These are phyloP conservation scores for Pluteus cervinus DNA, from an alignment of 768 basidiomycete genomes.

Conservation along the genomic window DNA sequence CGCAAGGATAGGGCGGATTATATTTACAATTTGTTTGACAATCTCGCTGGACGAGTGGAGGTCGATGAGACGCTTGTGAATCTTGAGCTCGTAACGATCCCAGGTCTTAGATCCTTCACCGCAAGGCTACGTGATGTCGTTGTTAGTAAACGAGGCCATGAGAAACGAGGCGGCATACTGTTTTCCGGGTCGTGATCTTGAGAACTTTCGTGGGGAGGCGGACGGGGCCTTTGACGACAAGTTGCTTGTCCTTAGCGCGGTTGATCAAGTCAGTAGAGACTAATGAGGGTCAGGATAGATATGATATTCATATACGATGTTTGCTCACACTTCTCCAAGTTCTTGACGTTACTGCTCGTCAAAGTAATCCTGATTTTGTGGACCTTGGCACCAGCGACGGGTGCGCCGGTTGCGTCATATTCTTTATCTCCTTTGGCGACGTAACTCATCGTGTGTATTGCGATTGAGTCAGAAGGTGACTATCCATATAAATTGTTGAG, in stretches of 20 bases:
- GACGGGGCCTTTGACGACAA: slow-evolving; percentile 98
- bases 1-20: background rate
- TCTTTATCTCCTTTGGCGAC: slow-evolving; percentile 99
- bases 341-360: slow-evolving; percentile 96
- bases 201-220: slow-evolving; percentile 98
- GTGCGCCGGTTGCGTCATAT: slow-evolving; percentile 89
- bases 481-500: slow-evolving; percentile 17
- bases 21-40: slow-evolving; percentile 97
- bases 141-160: background rate
- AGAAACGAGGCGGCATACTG: slow-evolving; percentile 53
- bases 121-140: slow-evolving; percentile 61
- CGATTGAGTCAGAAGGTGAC: slow-evolving; percentile 81
- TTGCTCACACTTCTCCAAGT: slow-evolving; percentile 89
- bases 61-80: slow-evolving; percentile 99
- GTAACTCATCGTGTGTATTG: slow-evolving; percentile 76
- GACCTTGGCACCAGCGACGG: slow-evolving; percentile 82
- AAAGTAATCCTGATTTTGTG: slow-evolving; percentile 99
- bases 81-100: slow-evolving; percentile 99
- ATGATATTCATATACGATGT: slow-evolving; percentile 14
- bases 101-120: slow-evolving; percentile 99
- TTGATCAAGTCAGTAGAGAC: slow-evolving; percentile 96
- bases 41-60: slow-evolving; percentile 97
- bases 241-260: slow-evolving; percentile 99
- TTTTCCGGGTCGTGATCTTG: slow-evolving; percentile 99
- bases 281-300: slow-evolving; percentile 22